Percentiles rank a stretch among this genome's conserved stretches.
phyloP scores from a whole-genome alignment of 2,329 filamentous ascomycete genomes.

The Exutisphaerella laricina region DNA sequence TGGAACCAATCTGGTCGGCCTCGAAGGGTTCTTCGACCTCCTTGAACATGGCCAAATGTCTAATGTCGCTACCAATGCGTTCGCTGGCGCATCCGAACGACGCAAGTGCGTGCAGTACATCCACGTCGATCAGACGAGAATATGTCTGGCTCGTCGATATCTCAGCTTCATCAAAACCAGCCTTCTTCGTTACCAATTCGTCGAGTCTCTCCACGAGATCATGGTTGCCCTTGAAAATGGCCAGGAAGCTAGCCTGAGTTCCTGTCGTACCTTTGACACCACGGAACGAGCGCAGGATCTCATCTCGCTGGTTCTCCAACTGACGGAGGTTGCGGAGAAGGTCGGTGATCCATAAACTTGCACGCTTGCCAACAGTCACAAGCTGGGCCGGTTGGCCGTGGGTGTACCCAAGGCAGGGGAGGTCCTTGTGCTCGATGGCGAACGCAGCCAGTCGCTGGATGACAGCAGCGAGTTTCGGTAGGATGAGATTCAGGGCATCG shows the following conservation, averaged over 20 bases:
- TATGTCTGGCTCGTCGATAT: conserved; percentile 68
- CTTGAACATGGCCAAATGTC: conserved; percentile 69
- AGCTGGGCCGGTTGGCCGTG: conserved; percentile 61
- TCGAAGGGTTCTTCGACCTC: conserved; percentile 83
- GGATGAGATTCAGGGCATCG: conserved; percentile 68
- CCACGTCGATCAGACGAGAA: conserved; percentile 74
- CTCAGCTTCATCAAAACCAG: conserved; percentile 57
- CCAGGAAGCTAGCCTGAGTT: conserved; percentile 71
- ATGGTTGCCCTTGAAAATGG: conserved; percentile 59
- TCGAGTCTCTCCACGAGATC: conserved; percentile 58
- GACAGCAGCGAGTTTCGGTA: conserved; percentile 72
- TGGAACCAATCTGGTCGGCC: conserved; percentile 68
- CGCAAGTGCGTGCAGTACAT: conserved; percentile 72
- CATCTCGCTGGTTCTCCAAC: conserved; percentile 62
- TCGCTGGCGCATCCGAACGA: conserved; percentile 75
- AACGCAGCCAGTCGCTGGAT: conserved; percentile 69
- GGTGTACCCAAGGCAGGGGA: conserved; percentile 71
- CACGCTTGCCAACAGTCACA: conserved; percentile 58
- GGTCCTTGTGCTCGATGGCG: conserved; percentile 64
- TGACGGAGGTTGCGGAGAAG: conserved; percentile 69
- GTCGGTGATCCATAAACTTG: conserved; percentile 70
- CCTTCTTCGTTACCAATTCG: conserved; percentile 59
- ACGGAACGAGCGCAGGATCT: conserved; percentile 61
- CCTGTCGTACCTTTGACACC: conserved; percentile 69
- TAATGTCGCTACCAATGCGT: conserved; percentile 68